These are phyloP conservation scores for Candida nonsorbophila DNA, from an alignment of 805 yeast species.

Conservation along the genomic window DNA sequence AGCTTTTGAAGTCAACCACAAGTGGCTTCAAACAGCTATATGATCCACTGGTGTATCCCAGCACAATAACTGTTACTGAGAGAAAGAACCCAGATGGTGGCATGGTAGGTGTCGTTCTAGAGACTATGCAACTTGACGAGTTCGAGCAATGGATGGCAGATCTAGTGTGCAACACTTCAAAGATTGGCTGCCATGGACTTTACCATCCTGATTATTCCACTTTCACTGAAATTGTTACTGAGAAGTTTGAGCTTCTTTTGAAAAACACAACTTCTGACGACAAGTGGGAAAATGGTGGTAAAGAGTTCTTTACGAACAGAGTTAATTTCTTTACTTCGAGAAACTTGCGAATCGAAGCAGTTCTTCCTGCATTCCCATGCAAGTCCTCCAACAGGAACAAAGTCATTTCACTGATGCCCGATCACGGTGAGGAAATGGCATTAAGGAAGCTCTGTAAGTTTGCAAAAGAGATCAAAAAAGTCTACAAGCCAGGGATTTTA, in stretches of 20 bases:
- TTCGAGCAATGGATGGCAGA: conserved; percentile 31
- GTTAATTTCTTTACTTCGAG: conserved; percentile 47
- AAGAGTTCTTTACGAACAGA: conserved; percentile 34
- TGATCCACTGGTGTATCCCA: too few species aligned
- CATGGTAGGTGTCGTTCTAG: conserved; percentile 24
- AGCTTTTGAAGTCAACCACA: too few species aligned
- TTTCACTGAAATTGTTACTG: conserved; percentile 19
- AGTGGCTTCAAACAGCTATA: too few species aligned
- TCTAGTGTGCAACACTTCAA: conserved; percentile 17
- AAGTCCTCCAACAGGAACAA: conserved; percentile 54
- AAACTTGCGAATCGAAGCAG: conserved; percentile 45
- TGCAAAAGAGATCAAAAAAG: conserved; percentile 17
- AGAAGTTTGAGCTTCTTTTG: conserved; percentile 40
- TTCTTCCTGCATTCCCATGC: conserved; percentile 62
- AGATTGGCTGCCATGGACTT: conserved; percentile 10
- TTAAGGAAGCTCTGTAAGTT: conserved; percentile 24
- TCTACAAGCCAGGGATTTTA: conserved; percentile 53
- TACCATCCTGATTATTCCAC: conserved; percentile 1
- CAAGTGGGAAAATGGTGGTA: conserved; percentile 46
- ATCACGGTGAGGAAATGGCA: conserved; percentile 44
- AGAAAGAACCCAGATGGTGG: conserved; percentile 13
- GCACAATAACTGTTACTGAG: conserved; percentile 13
- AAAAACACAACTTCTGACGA: conserved; percentile 45
- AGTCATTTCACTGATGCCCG: conserved; percentile 46
- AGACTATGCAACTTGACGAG: conserved; percentile 12